These are phyloP conservation scores for Blastobotrys malaysiensis DNA, from an alignment of 1,139 yeast genomes.

Conservation along the genomic window DNA sequence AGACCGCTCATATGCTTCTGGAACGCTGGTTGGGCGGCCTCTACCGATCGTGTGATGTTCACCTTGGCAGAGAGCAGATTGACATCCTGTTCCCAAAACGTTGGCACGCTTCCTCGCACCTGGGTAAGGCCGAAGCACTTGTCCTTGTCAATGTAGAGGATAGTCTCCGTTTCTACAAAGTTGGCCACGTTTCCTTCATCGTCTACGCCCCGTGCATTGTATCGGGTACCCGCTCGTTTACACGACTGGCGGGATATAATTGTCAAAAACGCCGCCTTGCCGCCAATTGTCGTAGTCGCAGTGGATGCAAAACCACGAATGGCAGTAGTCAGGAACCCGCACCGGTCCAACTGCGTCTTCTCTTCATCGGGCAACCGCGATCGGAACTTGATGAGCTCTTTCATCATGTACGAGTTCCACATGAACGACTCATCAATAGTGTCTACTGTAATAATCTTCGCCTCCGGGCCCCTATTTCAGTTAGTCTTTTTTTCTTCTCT, in stretches of 20 bases:
- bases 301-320: slow-evolving; percentile 95
- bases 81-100: slow-evolving; percentile 97
- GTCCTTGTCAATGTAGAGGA: slow-evolving; percentile 51
- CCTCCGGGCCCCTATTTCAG: slow-evolving; percentile 17
- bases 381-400: slow-evolving; percentile 71
- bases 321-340: slow-evolving; percentile 80
- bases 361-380: slow-evolving; percentile 59
- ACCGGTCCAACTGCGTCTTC: slow-evolving; percentile 58
- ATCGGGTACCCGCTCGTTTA: slow-evolving; percentile 94
- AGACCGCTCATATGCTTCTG: slow-evolving; percentile 71
- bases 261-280: slow-evolving; percentile 54
- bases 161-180: slow-evolving; percentile 90
- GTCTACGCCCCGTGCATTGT: slow-evolving; percentile 90
- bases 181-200: slow-evolving; percentile 95
- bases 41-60: slow-evolving; percentile 77
- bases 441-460: slow-evolving; percentile 39
- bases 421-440: slow-evolving; percentile 68
- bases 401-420: slow-evolving; percentile 95
- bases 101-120: slow-evolving; percentile 90
- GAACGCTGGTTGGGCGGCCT: slow-evolving; percentile 90
- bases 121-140: slow-evolving; percentile 74
- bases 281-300: slow-evolving; percentile 46
- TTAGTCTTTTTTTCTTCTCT: neutral
- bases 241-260: slow-evolving; percentile 90
- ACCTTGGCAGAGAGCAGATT: slow-evolving; percentile 72